Evolutionary conservation across 805 yeast species (phyloP).

Genomic region (Novakomyces olei): DNA sequence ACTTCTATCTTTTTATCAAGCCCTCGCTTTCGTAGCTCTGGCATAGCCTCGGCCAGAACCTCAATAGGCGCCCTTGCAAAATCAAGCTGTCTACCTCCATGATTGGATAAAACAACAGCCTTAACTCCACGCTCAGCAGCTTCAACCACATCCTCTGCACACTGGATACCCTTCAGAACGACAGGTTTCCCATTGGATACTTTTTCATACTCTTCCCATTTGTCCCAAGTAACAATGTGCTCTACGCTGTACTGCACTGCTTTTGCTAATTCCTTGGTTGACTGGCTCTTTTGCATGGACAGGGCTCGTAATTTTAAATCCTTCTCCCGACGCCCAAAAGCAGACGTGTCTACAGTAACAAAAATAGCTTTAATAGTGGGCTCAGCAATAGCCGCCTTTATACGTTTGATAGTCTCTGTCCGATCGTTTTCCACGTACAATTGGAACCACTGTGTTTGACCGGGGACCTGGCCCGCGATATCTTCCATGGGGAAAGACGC

Average conservation of each 20-base stretch:
- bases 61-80: conserved; percentile 39
- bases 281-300: no score
- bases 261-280: no score
- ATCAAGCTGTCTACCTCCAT: conserved; percentile 54
- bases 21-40: conserved; percentile 19
- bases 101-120: conserved; percentile 42
- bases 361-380: conserved; percentile 24
- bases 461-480: conserved; percentile 17
- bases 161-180: conserved; percentile 11
- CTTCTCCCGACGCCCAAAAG: conserved; percentile 28
- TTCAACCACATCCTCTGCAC: conserved; percentile 10
- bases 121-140: conserved; percentile 13
- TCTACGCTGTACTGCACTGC: no score
- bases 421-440: conserved; percentile 25
- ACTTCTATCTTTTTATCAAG: conserved; percentile 27
- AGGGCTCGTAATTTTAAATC: no score
- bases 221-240: no score
- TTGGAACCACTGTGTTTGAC: conserved; percentile 27
- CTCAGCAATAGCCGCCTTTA: conserved; percentile 22
- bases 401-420: conserved; percentile 13
- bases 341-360: conserved; percentile 31
- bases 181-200: no score
- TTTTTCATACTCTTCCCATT: no score
- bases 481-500: conserved; percentile 23
- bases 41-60: conserved; percentile 35